Evolutionary conservation across 768 basidiomycete genomes (phyloP).

Genomic region (Termitomyces sp.): DNA sequence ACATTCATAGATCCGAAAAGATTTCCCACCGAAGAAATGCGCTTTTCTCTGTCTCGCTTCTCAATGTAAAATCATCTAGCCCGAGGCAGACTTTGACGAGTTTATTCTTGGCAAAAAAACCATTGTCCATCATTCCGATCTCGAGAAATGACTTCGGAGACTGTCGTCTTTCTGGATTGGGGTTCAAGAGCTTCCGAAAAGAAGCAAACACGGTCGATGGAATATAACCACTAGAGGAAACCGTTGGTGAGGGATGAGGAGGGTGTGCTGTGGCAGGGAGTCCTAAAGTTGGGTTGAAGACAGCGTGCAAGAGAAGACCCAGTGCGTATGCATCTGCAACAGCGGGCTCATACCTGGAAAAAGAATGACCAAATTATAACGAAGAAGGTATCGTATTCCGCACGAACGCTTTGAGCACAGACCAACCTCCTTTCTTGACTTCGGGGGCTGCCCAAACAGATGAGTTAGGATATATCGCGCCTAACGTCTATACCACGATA

Average conservation of each 20-base stretch:
- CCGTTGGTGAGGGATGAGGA: constrained; percentile 73
- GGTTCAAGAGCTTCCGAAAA: constrained; percentile 87
- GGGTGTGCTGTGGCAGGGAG: constrained; percentile 61
- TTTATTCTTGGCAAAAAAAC: constrained; percentile 80
- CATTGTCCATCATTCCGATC: constrained; percentile 71
- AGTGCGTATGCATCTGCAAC: constrained; percentile 84
- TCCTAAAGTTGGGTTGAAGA: constrained; percentile 85
- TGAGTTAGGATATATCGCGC: constrained; percentile 55
- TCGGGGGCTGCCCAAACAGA: constrained; percentile 71
- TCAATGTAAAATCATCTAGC: constrained; percentile 79
- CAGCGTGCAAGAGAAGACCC: constrained; percentile 75
- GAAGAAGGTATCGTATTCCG: neutral
- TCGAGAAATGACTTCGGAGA: constrained; percentile 75
- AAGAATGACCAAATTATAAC: neutral
- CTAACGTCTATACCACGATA: constrained; percentile 49
- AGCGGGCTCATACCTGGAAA: constrained; percentile 42
- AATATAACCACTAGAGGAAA: constrained; percentile 72
- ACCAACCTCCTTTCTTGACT: constrained; percentile 85
- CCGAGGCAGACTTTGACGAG: constrained; percentile 82
- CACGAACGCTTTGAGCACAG: constrained; percentile 70
- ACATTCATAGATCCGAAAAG: neutral
- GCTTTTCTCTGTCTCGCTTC: constrained; percentile 75
- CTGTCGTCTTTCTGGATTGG: constrained; percentile 76
- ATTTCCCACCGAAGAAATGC: constrained; percentile 55
- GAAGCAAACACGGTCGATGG: constrained; percentile 69